Evolutionary conservation across 2,329 filamentous ascomycete genomes (phyloP).

Genomic region (Cercospora janseana): DNA sequence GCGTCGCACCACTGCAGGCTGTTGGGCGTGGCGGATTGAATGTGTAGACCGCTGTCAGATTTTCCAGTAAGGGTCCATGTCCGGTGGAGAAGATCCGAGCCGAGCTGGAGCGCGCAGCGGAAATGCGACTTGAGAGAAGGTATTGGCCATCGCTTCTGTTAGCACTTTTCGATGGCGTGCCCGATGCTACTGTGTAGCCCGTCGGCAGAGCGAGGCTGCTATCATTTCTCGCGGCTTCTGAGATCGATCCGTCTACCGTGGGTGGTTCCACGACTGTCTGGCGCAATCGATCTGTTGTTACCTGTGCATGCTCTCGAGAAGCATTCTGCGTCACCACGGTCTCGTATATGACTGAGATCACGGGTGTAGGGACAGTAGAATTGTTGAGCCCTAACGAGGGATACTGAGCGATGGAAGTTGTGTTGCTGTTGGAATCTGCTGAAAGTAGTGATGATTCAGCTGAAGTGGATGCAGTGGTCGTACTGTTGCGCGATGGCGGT

Average conservation of each 20-base stretch:
- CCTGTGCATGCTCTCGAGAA: neutral
- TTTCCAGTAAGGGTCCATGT: neutral
- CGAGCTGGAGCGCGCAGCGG: neutral
- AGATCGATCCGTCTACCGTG: neutral
- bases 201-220: neutral
- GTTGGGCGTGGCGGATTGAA: conserved; percentile 13
- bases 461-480: no score
- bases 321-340: neutral
- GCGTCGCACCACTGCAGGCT: conserved; percentile 33
- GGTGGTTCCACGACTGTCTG: neutral
- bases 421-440: neutral
- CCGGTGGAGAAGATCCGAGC: neutral
- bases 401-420: no score
- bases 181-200: neutral
- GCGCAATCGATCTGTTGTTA: neutral
- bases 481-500: neutral
- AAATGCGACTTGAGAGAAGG: neutral
- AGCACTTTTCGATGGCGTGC: neutral
- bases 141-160: neutral
- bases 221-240: neutral
- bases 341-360: no score
- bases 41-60: conserved; percentile 1
- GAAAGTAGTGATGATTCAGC: no score
- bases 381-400: no score
- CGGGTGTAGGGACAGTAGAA: no score